Evolutionary conservation across 306 rosid species (phyloP), one percentile per base, ranked within the genome.

Genomic region (Quercus cerris): DNA sequence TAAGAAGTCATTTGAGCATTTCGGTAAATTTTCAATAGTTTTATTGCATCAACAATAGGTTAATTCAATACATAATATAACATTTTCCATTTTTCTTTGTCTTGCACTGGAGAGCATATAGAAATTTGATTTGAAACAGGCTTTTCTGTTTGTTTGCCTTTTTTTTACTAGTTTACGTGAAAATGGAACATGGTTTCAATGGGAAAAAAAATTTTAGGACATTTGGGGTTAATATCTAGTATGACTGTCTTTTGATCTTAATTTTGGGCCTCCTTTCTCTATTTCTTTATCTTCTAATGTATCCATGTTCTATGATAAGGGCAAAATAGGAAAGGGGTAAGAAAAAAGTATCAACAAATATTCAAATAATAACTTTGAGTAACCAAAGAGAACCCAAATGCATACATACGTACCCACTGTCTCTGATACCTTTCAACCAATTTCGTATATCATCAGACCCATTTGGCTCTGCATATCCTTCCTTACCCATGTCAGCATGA

Each of bases 381-480:
- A 2, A 2, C 66, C 41, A 73, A 70, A 76, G 62, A 30, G 22
- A 76, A 66, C 13, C 41, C 59, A 25, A 72, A 84, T 41, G 8
- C 52, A 61, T 15, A 76, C 68, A 59, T 31, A 82, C 97, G 33
- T 89, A 95, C 98, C 97, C 98, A 75, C 98, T 91, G 83, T 95
- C 99, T 89, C 98, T 87, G 85, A 93, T 86, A 46, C 99, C 94
- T 81, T 95, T 95, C 83, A 93, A 84, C 99, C 98, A 93, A 76
- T 95, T 95, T 63, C 98, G 94, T 75, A 90, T 87, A 69, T 93
- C 94, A 61, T 93, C 94, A 56, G 90, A 80, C 73, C 88, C 98
- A 77, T 81, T 93, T 74, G 92, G 78, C 80, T 95, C 96, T 23
- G 81, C 76, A 71, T 80, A 79, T 62, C 94, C 96, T 89, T 91